Evolutionary conservation across 140 eudicot species (phyloP), one percentile per base, ranked within the genome.

Genomic region (Cichorium intybus): DNA sequence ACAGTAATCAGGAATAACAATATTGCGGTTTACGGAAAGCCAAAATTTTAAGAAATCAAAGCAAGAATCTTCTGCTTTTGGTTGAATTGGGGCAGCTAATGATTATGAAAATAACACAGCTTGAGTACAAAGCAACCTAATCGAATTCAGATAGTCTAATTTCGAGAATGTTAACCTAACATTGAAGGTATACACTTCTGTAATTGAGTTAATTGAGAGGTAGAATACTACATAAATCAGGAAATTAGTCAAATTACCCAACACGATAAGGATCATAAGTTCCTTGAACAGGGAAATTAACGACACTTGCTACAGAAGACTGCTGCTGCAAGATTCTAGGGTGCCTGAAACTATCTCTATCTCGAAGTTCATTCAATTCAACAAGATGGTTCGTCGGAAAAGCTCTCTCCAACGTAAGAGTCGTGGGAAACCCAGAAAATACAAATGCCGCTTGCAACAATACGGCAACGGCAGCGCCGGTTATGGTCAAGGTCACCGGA

Each of bases 181-280:
- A 12, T 9, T 12, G 17, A 39, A 39, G 43, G 29, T 56, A 21
- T 29, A n/a, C 23, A 0, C 9, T 50, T 52, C 9, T 12, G 24
- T 20, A 33, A 3, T 49, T 2, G n/a, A 51, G 22, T 27, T 31
- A 2, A 33, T 41, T 12, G 28, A 37, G 3, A 59, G 2, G 24
- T 17, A 20, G 21, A 51, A 5, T 45, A 7, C 54, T 37, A n/a
- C n/a, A 17, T 7, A 72, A 60, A 3, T 65, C 26, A 59, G 27
- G 61, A 31, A 77, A 62, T 49, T 88, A 92, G 96, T 96, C 98
- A 31, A 77, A 62, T 49, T 88, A 92, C 98, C 98, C 98, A 77
- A 85, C 96, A 70, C 80, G 78, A 75, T 66, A 85, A 24, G 98
- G 98, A 68, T 85, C 88, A 63, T 75, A 92, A 60, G 92, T 88